Percentiles rank a stretch among this genome's conserved stretches.
Evolutionary conservation across 192 early-diverging fungal species (phyloP).

Genomic region (Coemansia sp.): DNA sequence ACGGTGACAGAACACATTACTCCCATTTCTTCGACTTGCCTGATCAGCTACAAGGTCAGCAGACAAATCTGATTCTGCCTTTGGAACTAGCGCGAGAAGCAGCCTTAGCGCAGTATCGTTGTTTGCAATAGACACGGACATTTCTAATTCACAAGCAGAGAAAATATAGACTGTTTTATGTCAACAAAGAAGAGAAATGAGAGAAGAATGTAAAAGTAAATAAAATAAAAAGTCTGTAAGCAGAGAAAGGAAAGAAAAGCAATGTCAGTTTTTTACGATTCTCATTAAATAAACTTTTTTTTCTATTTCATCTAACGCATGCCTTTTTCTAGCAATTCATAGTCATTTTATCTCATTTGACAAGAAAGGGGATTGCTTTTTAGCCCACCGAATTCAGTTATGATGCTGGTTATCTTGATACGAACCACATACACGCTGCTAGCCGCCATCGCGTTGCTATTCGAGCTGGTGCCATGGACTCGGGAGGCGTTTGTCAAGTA

Average conservation of each 20-base stretch:
- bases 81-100: conserved; percentile 38
- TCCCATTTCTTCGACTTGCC: neutral
- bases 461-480: conserved; percentile 42
- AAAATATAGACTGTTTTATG: neutral
- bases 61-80: conserved; percentile 29
- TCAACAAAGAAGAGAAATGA: neutral
- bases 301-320: neutral
- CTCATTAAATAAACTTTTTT: neutral
- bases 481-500: conserved; percentile 51
- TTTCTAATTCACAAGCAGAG: conserved; percentile 6
- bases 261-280: neutral
- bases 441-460: conserved; percentile 22
- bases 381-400: neutral
- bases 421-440: conserved; percentile 23
- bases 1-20: neutral
- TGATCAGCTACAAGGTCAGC: conserved; percentile 43
- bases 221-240: too few species aligned
- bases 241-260: too few species aligned
- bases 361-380: neutral
- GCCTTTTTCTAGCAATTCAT: neutral
- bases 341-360: neutral
- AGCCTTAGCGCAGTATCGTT: conserved; percentile 47
- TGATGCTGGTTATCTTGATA: conserved; percentile 8
- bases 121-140: conserved; percentile 43
- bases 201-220: neutral